phyloP scores from a whole-genome alignment of 176 grass and related monocot genomes.

The Carex cristatella region DNA sequence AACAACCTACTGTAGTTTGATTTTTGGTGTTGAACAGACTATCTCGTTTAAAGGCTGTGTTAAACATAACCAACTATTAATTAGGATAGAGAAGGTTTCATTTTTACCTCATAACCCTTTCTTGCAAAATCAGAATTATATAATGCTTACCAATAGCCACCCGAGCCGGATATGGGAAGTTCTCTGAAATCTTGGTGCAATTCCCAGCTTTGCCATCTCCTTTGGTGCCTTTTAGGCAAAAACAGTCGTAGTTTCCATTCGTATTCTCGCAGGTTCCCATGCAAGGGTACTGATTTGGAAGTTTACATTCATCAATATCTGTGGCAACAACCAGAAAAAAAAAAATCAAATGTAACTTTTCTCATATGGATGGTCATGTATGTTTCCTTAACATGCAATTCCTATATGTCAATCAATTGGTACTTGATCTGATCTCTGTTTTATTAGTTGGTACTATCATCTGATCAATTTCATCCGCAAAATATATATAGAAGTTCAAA shows the following conservation, averaged over 20 bases:
- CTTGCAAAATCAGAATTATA: not conserved
- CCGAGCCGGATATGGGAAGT: too few species aligned
- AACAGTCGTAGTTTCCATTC: too few species aligned
- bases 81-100: not conserved
- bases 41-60: not conserved
- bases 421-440: not conserved
- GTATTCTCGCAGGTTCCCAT: too few species aligned
- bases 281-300: too few species aligned
- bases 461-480: not conserved
- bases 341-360: too few species aligned
- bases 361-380: too few species aligned
- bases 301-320: too few species aligned
- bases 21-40: not conserved
- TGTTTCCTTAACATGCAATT: too few species aligned
- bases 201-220: too few species aligned
- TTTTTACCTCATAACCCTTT: not conserved
- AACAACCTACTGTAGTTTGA: not conserved
- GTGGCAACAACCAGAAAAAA: rapidly evolving
- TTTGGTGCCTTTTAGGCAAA: too few species aligned
- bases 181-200: too few species aligned
- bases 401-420: not conserved
- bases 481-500: not conserved
- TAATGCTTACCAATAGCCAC: not conserved
- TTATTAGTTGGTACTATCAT: not conserved
- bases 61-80: not conserved